phyloP scores from a whole-genome alignment of 75 land plant genomes.

The Picea sitchensis region DNA sequence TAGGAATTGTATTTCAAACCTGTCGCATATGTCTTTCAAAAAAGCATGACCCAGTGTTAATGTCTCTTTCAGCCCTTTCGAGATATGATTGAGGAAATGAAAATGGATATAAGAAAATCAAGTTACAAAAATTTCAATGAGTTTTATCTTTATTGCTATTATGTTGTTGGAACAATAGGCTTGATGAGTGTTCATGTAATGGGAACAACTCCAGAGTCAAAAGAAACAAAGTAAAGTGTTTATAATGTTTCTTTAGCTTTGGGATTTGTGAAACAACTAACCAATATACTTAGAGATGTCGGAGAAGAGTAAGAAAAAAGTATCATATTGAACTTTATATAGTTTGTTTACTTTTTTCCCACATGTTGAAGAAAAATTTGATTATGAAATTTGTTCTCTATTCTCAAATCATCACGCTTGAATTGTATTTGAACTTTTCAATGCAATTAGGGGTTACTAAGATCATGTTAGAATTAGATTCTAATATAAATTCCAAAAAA shows the following conservation, averaged over 20 bases:
- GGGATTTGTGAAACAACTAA: slow-evolving; percentile 73
- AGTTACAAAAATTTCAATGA: slow-evolving; percentile 66
- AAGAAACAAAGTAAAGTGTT: slow-evolving; percentile 49
- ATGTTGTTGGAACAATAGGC: slow-evolving; percentile 72
- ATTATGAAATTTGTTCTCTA: not conserved
- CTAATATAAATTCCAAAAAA: too few species aligned
- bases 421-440: too few species aligned
- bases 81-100: slow-evolving; percentile 77
- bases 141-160: slow-evolving; percentile 70
- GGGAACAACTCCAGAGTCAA: slow-evolving; percentile 62
- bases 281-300: slow-evolving; percentile 68
- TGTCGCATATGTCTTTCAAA: too few species aligned
- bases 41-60: too few species aligned
- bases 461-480: too few species aligned
- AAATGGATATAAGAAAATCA: slow-evolving; percentile 57
- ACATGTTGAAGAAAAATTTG: not conserved
- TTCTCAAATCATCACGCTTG: too few species aligned
- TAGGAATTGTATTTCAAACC: too few species aligned
- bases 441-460: too few species aligned
- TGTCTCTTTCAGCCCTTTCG: slow-evolving; percentile 48
- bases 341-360: not conserved
- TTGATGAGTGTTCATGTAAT: slow-evolving; percentile 76
- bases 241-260: slow-evolving; percentile 63
- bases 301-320: slow-evolving; percentile 64
- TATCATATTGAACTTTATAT: not conserved